Conservation (phyloP, 1,139 yeast species). For the Pichia terricola region DNA sequence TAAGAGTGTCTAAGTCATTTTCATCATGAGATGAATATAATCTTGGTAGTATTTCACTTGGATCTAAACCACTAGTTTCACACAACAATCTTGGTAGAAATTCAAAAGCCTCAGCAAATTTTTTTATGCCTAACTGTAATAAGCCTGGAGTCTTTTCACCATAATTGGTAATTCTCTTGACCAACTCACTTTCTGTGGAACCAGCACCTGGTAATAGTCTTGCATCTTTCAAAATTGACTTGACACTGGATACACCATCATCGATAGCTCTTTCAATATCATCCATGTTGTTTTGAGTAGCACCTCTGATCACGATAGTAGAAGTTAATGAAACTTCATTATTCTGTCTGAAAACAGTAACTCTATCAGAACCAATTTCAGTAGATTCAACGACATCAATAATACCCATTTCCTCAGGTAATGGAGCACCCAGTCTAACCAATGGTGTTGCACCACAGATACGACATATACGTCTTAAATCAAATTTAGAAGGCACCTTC, state of each 20-base stretch:
- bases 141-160: conserved; percentile 95
- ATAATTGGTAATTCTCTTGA: conserved; percentile 64
- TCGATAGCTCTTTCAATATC: conserved; percentile 96
- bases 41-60: conserved; percentile 78
- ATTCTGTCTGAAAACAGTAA: conserved; percentile 84
- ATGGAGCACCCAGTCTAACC: conserved; percentile 91
- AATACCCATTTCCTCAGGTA: conserved; percentile 87
- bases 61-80: conserved; percentile 89
- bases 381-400: conserved; percentile 83
- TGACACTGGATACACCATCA: conserved; percentile 90
- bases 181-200: conserved; percentile 86
- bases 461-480: conserved; percentile 84
- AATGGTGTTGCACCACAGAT: conserved; percentile 97
- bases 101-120: conserved; percentile 91
- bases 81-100: conserved; percentile 87
- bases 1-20: conserved; percentile 18
- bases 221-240: conserved; percentile 74
- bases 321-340: conserved; percentile 62
- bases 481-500: conserved; percentile 89
- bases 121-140: conserved; percentile 86
- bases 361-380: conserved; percentile 97
- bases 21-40: conserved; percentile 71
- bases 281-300: conserved; percentile 90
- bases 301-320: conserved; percentile 90
- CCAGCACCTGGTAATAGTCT: conserved; percentile 94